Evolutionary conservation across 225 moss, liverwort and hornwort species (phyloP).

Genomic region (Sphagnum tenellum): DNA sequence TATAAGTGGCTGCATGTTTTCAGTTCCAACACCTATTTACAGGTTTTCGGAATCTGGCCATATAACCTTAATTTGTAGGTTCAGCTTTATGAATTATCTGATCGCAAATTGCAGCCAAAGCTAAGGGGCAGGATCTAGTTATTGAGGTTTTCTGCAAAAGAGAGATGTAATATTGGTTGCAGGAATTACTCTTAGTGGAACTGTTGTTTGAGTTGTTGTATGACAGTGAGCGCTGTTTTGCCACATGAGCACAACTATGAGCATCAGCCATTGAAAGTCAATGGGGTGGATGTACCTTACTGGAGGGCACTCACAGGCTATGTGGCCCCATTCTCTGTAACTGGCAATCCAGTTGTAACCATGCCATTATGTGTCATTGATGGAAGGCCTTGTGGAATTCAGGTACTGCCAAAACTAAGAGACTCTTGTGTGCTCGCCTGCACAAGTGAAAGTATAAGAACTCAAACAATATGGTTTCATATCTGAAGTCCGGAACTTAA

Average conservation of each 20-base stretch:
- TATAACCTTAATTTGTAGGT: no score
- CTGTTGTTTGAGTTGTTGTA: slow-evolving; percentile 3
- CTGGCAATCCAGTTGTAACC: slow-evolving; percentile 67
- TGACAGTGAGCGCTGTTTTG: slow-evolving; percentile 63
- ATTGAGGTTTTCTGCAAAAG: background rate
- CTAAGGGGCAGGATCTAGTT: no score
- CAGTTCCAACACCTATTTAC: no score
- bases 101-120: no score
- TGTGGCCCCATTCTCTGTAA: slow-evolving; percentile 62
- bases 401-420: slow-evolving; percentile 20
- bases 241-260: slow-evolving; percentile 63
- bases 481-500: background rate
- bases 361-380: slow-evolving; percentile 54
- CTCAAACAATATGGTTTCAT: background rate
- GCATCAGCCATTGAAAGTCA: slow-evolving; percentile 35
- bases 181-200: no score
- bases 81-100: no score
- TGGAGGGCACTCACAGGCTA: slow-evolving; percentile 49
- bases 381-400: slow-evolving; percentile 67
- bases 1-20: no score
- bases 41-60: no score
- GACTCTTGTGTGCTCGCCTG: background rate
- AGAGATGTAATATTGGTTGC: background rate
- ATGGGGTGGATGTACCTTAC: slow-evolving; percentile 42
- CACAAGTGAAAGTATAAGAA: background rate